Evolutionary conservation across 2,329 filamentous ascomycete genomes (phyloP).

Genomic region (Xylariales sp.): DNA sequence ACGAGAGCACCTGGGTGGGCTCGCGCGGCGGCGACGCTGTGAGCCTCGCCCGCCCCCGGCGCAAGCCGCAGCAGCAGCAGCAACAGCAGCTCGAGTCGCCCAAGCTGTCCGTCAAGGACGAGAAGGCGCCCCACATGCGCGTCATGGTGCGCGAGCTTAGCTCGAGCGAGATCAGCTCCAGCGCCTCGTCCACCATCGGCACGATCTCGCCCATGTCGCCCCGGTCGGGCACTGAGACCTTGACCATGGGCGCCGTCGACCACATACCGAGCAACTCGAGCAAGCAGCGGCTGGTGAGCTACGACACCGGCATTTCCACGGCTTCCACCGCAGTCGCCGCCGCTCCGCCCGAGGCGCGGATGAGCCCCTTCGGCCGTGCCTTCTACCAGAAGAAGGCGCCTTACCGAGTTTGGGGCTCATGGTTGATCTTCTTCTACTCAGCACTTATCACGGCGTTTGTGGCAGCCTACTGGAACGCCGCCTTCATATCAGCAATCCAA

Average conservation of each 20-base stretch:
- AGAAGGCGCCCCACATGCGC: neutral
- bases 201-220: neutral
- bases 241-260: slow-evolving; percentile 2
- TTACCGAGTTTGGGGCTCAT: slow-evolving; percentile 44
- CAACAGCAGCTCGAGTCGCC: neutral
- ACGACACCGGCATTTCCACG: neutral
- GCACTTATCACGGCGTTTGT: slow-evolving; percentile 39
- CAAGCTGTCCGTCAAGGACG: neutral
- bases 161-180: slow-evolving; percentile 2
- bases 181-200: slow-evolving; percentile 1
- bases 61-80: slow-evolving; percentile 1
- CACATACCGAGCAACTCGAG: slow-evolving; percentile 1
- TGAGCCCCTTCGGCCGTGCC: slow-evolving; percentile 46
- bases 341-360: too few species aligned
- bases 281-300: neutral
- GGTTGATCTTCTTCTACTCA: slow-evolving; percentile 46
- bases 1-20: slow-evolving; percentile 46
- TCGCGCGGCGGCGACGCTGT: slow-evolving; percentile 47
- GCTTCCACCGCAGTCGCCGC: neutral
- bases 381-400: slow-evolving; percentile 47
- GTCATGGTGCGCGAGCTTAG: neutral
- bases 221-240: neutral
- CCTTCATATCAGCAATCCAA: slow-evolving; percentile 43
- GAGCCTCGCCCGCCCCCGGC: slow-evolving; percentile 23
- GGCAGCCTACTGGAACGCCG: slow-evolving; percentile 46